These are phyloP conservation scores for Macrophomina pseudophaseolina DNA, from an alignment of 2,329 filamentous ascomycete species.

Conservation along the genomic window DNA sequence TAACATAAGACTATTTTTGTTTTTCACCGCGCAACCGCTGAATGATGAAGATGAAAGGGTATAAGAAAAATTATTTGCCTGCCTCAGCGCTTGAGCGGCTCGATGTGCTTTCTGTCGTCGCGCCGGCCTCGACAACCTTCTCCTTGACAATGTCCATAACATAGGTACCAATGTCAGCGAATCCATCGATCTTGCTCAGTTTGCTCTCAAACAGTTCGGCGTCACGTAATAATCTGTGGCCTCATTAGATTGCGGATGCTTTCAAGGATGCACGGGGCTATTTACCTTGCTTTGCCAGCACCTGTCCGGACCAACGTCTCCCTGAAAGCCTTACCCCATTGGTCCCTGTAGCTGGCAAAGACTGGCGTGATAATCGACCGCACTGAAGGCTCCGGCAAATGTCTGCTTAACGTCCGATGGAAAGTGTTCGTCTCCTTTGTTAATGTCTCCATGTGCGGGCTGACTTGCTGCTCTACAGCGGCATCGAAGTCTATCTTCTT, in stretches of 20 bases:
- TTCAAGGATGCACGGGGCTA: not conserved
- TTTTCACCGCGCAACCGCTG: not conserved
- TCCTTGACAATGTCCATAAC: slow-evolving; percentile 68
- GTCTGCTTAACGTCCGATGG: slow-evolving; percentile 81
- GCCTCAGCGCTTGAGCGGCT: slow-evolving; percentile 13
- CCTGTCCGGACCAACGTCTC: slow-evolving; percentile 69
- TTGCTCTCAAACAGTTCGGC: slow-evolving; percentile 73
- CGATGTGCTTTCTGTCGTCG: not conserved
- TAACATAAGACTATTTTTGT: not conserved
- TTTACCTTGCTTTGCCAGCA: slow-evolving; percentile 73
- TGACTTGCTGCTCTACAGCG: slow-evolving; percentile 53
- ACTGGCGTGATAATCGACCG: slow-evolving; percentile 85
- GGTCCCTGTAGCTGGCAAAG: slow-evolving; percentile 79
- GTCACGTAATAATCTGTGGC: slow-evolving; percentile 73
- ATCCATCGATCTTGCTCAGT: slow-evolving; percentile 78
- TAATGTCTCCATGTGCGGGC: slow-evolving; percentile 83
- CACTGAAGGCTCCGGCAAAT: slow-evolving; percentile 77
- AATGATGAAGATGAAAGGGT: not conserved
- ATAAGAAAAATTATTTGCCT: slow-evolving; percentile 15
- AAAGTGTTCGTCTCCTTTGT: slow-evolving; percentile 85
- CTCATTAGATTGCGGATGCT: slow-evolving; percentile 28
- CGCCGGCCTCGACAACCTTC: slow-evolving; percentile 49
- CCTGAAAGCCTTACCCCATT: slow-evolving; percentile 74
- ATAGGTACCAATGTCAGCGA: slow-evolving; percentile 72
- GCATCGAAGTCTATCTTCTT: slow-evolving; percentile 76